Evolutionary conservation across 441 rosid species (phyloP), one percentile per base, ranked within the genome.

Genomic region (Syzygium malaccense): DNA sequence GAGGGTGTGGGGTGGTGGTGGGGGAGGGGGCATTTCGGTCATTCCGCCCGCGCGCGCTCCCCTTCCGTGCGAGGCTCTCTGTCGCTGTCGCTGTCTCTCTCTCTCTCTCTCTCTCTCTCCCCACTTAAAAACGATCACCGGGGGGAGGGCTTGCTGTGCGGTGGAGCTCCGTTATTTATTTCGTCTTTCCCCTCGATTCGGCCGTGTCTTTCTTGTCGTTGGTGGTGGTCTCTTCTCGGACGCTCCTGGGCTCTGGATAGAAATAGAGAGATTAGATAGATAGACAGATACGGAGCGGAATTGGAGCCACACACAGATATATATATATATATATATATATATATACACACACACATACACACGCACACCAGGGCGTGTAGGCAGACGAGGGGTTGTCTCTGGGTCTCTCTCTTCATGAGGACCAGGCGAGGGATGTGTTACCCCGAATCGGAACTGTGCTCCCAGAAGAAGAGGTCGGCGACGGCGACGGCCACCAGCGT

Each of bases 371-470:
- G 48, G 48, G 49, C 51, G 2, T 71, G 37, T 37, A 26, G 83
- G 83, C 51, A 2, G 83, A 23, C 28, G 9, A 4, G 80, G 9
- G 28, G 48, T 45, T 45, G 7, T 45, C 48, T 45, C 48, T 45
- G 48, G 9, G 45, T 37, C 7, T 37, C 48, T 71, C 51, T 71
- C 51, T 71, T 23, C 83, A 95, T 93, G 97, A 94, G 93, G 91
- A 95, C 96, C 57, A 92, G 94, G 66, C 92, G 94, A 86, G 93
- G 95, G 80, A 79, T 93, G 64, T 94, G 92, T 89, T 94, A 93
- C 90, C 95, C 94, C 28, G 88, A 86, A 49, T 48, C 64, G 11
- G 90, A 86, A 20, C 86, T 89, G 48, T 92, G 91, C 91, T 54
- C 89, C 56, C 93, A 91, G 48, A 58, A 23, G 51, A 71, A 86